phyloP scores from a whole-genome alignment of 177 flowering plant genomes.

The Vitis hybrid region DNA sequence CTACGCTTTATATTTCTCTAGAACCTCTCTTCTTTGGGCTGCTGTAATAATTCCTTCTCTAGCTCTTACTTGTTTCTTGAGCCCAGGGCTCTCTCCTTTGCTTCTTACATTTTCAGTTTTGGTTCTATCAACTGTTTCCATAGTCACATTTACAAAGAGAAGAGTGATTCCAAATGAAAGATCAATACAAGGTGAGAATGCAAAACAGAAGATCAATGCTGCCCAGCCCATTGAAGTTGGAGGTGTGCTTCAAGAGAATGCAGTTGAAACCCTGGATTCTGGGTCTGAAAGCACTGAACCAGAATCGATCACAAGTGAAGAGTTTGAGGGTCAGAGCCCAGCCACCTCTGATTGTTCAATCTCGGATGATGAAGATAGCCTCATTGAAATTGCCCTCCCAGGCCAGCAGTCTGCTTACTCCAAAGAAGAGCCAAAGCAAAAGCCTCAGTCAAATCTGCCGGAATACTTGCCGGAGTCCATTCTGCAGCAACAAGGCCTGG shows the following conservation, averaged over 20 bases:
- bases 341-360: slow-evolving; percentile 41
- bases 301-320: slow-evolving; percentile 37
- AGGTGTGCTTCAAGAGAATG: background rate
- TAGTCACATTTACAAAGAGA: slow-evolving; percentile 21
- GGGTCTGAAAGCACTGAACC: slow-evolving; percentile 42
- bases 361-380: slow-evolving; percentile 68
- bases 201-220: background rate
- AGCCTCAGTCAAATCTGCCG: slow-evolving; percentile 20
- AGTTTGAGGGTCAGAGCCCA: slow-evolving; percentile 33
- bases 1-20: slow-evolving; percentile 8
- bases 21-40: slow-evolving; percentile 8
- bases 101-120: slow-evolving; percentile 22
- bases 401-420: slow-evolving; percentile 28
- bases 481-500: slow-evolving; percentile 34
- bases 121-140: slow-evolving; percentile 21
- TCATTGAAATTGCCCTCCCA: slow-evolving; percentile 74
- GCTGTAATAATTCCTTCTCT: slow-evolving; percentile 18
- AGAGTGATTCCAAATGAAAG: slow-evolving; percentile 6
- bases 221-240: background rate
- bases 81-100: slow-evolving; percentile 14
- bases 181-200: slow-evolving; percentile 8
- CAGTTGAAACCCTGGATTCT: slow-evolving; percentile 17
- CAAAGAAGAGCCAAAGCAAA: slow-evolving; percentile 28
- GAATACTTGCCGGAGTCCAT: slow-evolving; percentile 38
- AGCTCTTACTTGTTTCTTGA: background rate